phyloP scores from a whole-genome alignment of 805 yeast species.

The Tetrapisispora taiwanensis region DNA sequence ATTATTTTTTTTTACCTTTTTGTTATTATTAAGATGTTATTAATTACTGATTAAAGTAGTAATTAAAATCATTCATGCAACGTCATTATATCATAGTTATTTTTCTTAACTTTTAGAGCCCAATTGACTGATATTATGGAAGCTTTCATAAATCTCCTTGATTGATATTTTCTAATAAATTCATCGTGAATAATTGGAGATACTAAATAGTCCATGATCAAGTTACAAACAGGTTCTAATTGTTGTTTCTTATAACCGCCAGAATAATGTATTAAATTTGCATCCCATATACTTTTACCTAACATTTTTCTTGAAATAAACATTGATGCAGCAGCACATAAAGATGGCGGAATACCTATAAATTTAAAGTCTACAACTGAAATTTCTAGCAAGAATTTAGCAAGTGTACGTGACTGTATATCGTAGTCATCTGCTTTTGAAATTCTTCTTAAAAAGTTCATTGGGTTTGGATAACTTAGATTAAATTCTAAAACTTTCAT shows the following conservation, averaged over 20 bases:
- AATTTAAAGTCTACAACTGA: slow-evolving; percentile 73
- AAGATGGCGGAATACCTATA: slow-evolving; percentile 68
- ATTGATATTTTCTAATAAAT: slow-evolving; percentile 86
- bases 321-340: slow-evolving; percentile 87
- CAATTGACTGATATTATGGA: slow-evolving; percentile 71
- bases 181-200: slow-evolving; percentile 84
- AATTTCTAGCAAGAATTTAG: slow-evolving; percentile 76
- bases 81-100: slow-evolving; percentile 32
- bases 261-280: slow-evolving; percentile 78
- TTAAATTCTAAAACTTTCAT: slow-evolving; percentile 65
- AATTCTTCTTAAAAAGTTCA: slow-evolving; percentile 83
- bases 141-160: slow-evolving; percentile 80
- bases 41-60: neutral
- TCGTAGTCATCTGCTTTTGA: slow-evolving; percentile 93
- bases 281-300: slow-evolving; percentile 67
- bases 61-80: slow-evolving; percentile 23
- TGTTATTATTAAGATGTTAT: neutral
- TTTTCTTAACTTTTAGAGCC: slow-evolving; percentile 50
- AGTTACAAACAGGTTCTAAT: slow-evolving; percentile 58
- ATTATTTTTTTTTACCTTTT: neutral
- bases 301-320: slow-evolving; percentile 69
- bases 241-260: slow-evolving; percentile 79
- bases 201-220: slow-evolving; percentile 65
- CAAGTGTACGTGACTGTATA: slow-evolving; percentile 80
- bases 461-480: slow-evolving; percentile 81